Evolutionary conservation across 176 grass and related monocot species (phyloP), one percentile per base, ranked within the genome.

Genomic region (Cenchrus purpureus): DNA sequence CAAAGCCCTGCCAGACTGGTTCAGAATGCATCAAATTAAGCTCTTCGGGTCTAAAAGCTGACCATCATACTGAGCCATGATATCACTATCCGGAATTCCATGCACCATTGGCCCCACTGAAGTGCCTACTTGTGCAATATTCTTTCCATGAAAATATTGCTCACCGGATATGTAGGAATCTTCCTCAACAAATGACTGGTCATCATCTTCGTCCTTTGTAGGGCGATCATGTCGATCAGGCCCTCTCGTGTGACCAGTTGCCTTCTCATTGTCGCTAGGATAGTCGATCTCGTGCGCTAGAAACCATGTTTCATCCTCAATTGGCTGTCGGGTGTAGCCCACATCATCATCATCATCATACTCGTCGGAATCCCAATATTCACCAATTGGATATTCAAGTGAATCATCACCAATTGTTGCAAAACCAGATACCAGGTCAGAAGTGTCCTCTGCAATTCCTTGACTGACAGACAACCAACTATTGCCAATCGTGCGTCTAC

Each of bases 241-340:
- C 45, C 88, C 85, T 82, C 71, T 88, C 14, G 86, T 76, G 52
- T 90, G 88, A 62, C 82, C 89, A 40, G 83, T 82, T 71, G 91
- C 86, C 86, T 92, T 99, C 86, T 99, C 97, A 68, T 93, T 99
- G 85, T 99, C 97, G 44, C 93, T 96, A 74, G 97, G 94, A 91
- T 99, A 99, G 58, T 99, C 94, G 82, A 99, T 96, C 68, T 99
- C 97, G 77, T 99, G 97, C 44, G 97, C 94, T 64, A 99, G 82
- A 87, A 99, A 99, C 97, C 97, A 97, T 37, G 93, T 87, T 85
- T 99, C 97, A 77, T 99, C 94, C 82, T 99, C 97, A 82, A 99
- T 96, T 78, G 94, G 97, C 74, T 99, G 97, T 61, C 97, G 81
- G 72, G 89, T 96, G 79, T 99, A 99, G 11, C 97, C 97, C 76